A percentile compares a stretch with the other conserved stretches of the same genome.
Conservation (phyloP, 345 rosid species). For the Erysimum cheiranthoides region DNA sequence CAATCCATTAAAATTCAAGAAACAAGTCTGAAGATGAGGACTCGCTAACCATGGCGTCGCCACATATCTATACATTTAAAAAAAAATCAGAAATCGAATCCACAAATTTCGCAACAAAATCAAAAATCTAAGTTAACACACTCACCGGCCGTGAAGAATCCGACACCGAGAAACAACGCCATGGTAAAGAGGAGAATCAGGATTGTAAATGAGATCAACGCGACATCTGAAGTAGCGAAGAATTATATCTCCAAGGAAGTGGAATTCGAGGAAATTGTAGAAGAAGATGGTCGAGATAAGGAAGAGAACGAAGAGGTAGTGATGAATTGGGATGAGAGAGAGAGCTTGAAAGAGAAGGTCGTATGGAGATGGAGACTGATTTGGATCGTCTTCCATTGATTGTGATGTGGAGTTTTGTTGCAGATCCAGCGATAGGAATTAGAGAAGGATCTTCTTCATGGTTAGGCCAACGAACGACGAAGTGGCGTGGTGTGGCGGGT, state of each 20-base stretch:
- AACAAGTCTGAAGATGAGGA: conserved; percentile 81
- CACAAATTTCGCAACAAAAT: not conserved
- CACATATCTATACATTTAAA: conserved; percentile 50
- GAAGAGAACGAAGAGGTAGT: conserved; percentile 51
- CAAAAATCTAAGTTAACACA: not conserved
- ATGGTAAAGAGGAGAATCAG: conserved; percentile 58
- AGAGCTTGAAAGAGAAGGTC: conserved; percentile 54
- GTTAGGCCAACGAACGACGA: not conserved
- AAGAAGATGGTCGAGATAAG: conserved; percentile 44
- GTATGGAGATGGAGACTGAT: conserved; percentile 51
- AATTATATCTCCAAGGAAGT: conserved; percentile 65
- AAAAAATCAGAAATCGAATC: not conserved
- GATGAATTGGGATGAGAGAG: conserved; percentile 58
- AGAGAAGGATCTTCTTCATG: not conserved
- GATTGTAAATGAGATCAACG: conserved; percentile 52
- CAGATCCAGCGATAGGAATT: not conserved
- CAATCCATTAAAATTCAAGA: conserved; percentile 70
- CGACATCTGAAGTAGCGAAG: conserved; percentile 54
- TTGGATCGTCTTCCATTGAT: conserved; percentile 30
- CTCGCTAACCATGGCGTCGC: conserved; percentile 87
- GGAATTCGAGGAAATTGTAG: conserved; percentile 74
- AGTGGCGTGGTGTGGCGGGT: not conserved
- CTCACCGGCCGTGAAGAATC: conserved; percentile 73
- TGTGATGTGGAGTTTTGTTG: not conserved
- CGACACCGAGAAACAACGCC: conserved; percentile 70